A percentile compares a stretch with the other conserved stretches of the same genome.
These are phyloP conservation scores for Ambrosia trifida DNA, from an alignment of 129 eudicot species.

Conservation along the genomic window DNA sequence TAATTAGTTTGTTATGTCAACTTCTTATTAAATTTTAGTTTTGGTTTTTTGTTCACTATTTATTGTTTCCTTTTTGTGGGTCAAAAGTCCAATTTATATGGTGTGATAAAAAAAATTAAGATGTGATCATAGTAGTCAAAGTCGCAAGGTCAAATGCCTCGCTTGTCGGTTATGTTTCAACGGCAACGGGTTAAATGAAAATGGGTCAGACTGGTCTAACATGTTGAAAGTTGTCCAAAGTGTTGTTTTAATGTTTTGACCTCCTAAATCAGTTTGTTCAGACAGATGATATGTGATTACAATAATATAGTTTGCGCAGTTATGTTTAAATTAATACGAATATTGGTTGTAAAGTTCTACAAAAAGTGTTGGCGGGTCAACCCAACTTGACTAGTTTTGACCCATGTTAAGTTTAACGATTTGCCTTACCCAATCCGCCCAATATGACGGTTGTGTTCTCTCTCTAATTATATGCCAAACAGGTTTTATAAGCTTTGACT, in stretches of 20 bases:
- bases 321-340: neutral
- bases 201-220: neutral
- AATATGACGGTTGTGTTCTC: neutral
- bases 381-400: neutral
- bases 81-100: no score
- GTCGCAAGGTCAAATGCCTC: no score
- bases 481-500: slow-evolving; percentile 85
- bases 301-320: neutral
- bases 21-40: no score
- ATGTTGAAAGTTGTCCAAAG: neutral
- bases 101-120: no score
- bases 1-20: no score
- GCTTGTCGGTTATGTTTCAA: neutral
- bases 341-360: neutral
- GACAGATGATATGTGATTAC: neutral
- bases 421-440: neutral
- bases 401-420: neutral
- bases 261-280: neutral
- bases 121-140: no score
- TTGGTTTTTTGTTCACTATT: no score
- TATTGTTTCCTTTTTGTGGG: no score
- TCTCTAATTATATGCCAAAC: slow-evolving; percentile 27
- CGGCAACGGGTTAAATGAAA: neutral
- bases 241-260: neutral
- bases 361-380: neutral